Conservation (phyloP, 371 early-diverging fungal genomes). For the Mortierella sp. region DNA sequence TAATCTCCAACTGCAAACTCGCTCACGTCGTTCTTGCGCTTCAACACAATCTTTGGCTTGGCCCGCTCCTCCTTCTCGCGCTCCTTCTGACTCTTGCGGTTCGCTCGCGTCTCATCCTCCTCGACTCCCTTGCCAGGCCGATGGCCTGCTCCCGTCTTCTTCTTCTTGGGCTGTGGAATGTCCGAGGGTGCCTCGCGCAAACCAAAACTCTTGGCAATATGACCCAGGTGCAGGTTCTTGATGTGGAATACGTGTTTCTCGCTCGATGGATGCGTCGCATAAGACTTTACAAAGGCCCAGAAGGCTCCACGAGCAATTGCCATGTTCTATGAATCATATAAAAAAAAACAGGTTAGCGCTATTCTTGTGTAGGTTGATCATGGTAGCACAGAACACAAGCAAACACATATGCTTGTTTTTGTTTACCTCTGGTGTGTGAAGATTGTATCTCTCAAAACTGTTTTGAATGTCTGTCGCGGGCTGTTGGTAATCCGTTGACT, state of each 20-base stretch:
- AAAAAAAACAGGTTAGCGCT: not conserved
- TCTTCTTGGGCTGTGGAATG: conserved; percentile 58
- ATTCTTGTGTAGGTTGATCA: conserved; percentile 8
- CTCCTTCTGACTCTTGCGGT: conserved; percentile 54
- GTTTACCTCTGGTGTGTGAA: conserved; percentile 67
- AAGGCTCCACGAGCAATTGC: conserved; percentile 84
- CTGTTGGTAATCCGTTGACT: conserved; percentile 66
- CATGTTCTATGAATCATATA: conserved; percentile 62
- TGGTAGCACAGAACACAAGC: not conserved
- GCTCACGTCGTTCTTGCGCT: conserved; percentile 68
- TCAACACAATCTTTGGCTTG: conserved; percentile 56
- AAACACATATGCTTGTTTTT: not conserved
- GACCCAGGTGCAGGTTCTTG: conserved; percentile 94
- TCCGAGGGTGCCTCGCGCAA: conserved; percentile 63
- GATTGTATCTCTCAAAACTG: conserved; percentile 72
- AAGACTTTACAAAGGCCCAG: conserved; percentile 91
- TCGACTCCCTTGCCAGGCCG: conserved; percentile 33
- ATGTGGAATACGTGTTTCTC: conserved; percentile 94
- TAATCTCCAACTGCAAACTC: conserved; percentile 69
- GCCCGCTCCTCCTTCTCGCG: conserved; percentile 54
- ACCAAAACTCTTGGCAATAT: conserved; percentile 96
- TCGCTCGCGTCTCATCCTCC: conserved; percentile 47
- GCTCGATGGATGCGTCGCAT: conserved; percentile 87
- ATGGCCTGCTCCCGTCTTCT: conserved; percentile 43
- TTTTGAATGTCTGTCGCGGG: conserved; percentile 77